Evolutionary conservation across 2,329 filamentous ascomycete genomes (phyloP).

Genomic region (Beauveria sp.): DNA sequence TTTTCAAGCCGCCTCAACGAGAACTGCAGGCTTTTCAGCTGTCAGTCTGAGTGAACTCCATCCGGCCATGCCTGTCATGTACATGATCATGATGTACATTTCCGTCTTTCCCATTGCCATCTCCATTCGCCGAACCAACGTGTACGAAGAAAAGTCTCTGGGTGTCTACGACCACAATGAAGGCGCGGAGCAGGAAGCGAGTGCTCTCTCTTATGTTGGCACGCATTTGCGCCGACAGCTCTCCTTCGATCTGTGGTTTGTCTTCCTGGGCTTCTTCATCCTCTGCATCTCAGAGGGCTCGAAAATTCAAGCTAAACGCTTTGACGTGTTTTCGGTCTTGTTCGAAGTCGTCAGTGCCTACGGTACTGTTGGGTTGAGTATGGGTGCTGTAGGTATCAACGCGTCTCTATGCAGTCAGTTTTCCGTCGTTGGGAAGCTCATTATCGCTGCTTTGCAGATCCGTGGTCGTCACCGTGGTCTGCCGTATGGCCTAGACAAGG

Average conservation of each 20-base stretch:
- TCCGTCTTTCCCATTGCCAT: slow-evolving; percentile 96
- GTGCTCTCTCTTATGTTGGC: slow-evolving; percentile 74
- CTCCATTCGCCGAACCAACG: slow-evolving; percentile 86
- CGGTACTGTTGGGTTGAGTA: slow-evolving; percentile 84
- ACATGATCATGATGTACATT: slow-evolving; percentile 99
- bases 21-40: slow-evolving; percentile 84
- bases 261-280: slow-evolving; percentile 89
- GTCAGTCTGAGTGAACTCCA: slow-evolving; percentile 73
- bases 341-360: slow-evolving; percentile 90
- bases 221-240: slow-evolving; percentile 88
- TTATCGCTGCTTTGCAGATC: slow-evolving; percentile 63
- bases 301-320: slow-evolving; percentile 55
- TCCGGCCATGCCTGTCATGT: slow-evolving; percentile 86
- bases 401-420: slow-evolving; percentile 81
- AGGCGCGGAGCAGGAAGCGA: slow-evolving; percentile 39
- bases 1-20: slow-evolving; percentile 83
- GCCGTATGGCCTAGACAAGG: slow-evolving; percentile 58
- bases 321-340: slow-evolving; percentile 62
- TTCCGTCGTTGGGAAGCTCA: slow-evolving; percentile 60
- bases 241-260: slow-evolving; percentile 96
- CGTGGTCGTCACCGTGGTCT: slow-evolving; percentile 62
- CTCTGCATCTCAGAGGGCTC: slow-evolving; percentile 80
- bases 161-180: slow-evolving; percentile 59
- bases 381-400: slow-evolving; percentile 72
- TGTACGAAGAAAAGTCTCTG: slow-evolving; percentile 86